Percentiles rank a stretch among this genome's conserved stretches.
Conservation (phyloP, 306 rosid genomes). For the Begonia fuchsioides region DNA sequence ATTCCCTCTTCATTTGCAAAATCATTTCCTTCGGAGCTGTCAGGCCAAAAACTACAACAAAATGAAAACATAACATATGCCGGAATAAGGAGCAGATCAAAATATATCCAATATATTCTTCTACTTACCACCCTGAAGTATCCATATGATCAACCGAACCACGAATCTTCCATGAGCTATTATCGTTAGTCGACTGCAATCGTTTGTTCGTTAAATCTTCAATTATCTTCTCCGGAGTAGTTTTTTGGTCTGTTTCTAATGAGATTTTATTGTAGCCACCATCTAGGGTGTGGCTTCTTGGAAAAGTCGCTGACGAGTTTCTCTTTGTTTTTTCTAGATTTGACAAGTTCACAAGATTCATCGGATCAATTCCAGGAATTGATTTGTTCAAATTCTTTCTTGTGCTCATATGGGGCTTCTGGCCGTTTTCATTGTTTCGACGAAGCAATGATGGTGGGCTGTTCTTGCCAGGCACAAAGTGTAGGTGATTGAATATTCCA, state of each 20-base stretch:
- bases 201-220: slow-evolving; percentile 12
- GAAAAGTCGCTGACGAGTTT: slow-evolving; percentile 13
- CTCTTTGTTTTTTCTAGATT: slow-evolving; percentile 26
- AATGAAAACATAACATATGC: neutral
- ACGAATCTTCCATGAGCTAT: slow-evolving; percentile 24
- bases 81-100: slow-evolving; percentile 1
- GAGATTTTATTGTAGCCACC: slow-evolving; percentile 20
- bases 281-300: slow-evolving; percentile 19
- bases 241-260: slow-evolving; percentile 25
- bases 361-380: slow-evolving; percentile 20
- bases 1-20: slow-evolving; percentile 17
- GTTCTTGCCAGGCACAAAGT: slow-evolving; percentile 19
- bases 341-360: slow-evolving; percentile 23
- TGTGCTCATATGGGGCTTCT: slow-evolving; percentile 19
- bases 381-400: slow-evolving; percentile 20
- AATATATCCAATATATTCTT: slow-evolving; percentile 3
- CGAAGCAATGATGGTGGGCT: slow-evolving; percentile 27
- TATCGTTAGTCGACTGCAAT: slow-evolving; percentile 29
- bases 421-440: slow-evolving; percentile 23
- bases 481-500: slow-evolving; percentile 27
- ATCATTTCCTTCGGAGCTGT: slow-evolving; percentile 28
- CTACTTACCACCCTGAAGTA: slow-evolving; percentile 43
- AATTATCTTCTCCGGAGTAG: slow-evolving; percentile 18
- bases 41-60: neutral
- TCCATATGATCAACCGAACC: slow-evolving; percentile 48